Conservation (phyloP, 2,329 filamentous ascomycete species). For the Parascedosporium putredinis region DNA sequence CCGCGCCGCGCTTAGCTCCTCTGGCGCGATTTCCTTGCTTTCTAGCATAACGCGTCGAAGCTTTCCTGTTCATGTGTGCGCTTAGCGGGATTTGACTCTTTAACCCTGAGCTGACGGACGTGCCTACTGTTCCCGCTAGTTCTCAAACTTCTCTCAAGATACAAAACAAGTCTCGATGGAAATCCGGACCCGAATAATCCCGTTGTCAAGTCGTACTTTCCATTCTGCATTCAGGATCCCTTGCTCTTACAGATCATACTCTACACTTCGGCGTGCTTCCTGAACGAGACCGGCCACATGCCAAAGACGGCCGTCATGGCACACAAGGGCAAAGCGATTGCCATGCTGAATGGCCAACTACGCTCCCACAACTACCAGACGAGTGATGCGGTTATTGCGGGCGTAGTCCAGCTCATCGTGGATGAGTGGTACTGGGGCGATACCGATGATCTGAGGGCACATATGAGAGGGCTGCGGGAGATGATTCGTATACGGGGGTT, state of each 20-base stretch:
- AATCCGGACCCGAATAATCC: slow-evolving; percentile 31
- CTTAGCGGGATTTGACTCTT: too few relatives aligned
- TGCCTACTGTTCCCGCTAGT: slow-evolving; percentile 23
- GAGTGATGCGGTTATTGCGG: slow-evolving; percentile 35
- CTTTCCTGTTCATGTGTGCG: too few relatives aligned
- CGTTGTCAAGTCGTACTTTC: slow-evolving; percentile 37
- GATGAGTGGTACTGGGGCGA: slow-evolving; percentile 46
- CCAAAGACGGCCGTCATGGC: slow-evolving; percentile 30
- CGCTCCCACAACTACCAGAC: slow-evolving; percentile 23
- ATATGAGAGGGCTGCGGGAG: slow-evolving; percentile 34
- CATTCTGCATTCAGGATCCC: slow-evolving; percentile 37
- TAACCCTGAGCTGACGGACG: too few relatives aligned
- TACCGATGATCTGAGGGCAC: slow-evolving; percentile 30
- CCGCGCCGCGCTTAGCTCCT: too few relatives aligned
- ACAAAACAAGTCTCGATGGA: slow-evolving; percentile 40
- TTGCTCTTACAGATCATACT: slow-evolving; percentile 37
- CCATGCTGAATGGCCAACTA: slow-evolving; percentile 37
- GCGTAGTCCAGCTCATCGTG: slow-evolving; percentile 36
- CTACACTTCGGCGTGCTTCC: slow-evolving; percentile 40
- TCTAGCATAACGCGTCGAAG: too few relatives aligned
- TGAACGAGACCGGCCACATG: slow-evolving; percentile 37
- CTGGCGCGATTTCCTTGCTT: too few relatives aligned
- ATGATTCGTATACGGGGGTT: slow-evolving; percentile 38
- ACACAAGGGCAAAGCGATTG: slow-evolving; percentile 32
- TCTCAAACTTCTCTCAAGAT: slow-evolving; percentile 36